These are phyloP conservation scores for Cucurbita pepo DNA, from an alignment of 306 rosid species.

Conservation along the genomic window DNA sequence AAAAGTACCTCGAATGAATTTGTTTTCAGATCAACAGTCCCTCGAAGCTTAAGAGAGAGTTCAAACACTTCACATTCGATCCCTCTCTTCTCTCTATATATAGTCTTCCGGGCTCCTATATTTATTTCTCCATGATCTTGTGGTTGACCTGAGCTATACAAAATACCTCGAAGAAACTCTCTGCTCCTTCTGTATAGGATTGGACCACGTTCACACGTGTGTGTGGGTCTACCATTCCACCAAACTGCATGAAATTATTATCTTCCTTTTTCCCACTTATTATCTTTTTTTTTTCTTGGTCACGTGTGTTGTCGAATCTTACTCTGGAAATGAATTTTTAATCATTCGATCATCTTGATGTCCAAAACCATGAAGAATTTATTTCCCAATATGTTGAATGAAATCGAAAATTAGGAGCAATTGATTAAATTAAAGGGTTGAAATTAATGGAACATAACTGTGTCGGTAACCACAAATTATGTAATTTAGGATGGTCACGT, in stretches of 20 bases:
- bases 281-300: neutral
- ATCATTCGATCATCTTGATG: neutral
- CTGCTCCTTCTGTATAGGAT: conserved; percentile 1
- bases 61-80: neutral
- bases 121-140: conserved; percentile 60
- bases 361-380: neutral
- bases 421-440: neutral
- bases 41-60: neutral
- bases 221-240: conserved; percentile 43
- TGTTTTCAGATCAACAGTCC: no score
- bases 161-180: conserved; percentile 38
- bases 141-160: conserved; percentile 49
- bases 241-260: neutral
- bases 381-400: neutral
- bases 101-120: neutral
- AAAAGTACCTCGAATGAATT: no score
- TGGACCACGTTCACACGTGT: conserved; percentile 72
- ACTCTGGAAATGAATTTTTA: neutral
- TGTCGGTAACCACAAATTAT: neutral
- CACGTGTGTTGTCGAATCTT: conserved; percentile 4
- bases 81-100: neutral
- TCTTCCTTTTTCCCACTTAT: neutral
- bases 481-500: neutral
- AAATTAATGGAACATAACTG: neutral
- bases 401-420: neutral